Percentiles rank a stretch among this genome's conserved stretches.
Conservation (phyloP, 169 alveolate species). For the Cryptosporidium muris region DNA sequence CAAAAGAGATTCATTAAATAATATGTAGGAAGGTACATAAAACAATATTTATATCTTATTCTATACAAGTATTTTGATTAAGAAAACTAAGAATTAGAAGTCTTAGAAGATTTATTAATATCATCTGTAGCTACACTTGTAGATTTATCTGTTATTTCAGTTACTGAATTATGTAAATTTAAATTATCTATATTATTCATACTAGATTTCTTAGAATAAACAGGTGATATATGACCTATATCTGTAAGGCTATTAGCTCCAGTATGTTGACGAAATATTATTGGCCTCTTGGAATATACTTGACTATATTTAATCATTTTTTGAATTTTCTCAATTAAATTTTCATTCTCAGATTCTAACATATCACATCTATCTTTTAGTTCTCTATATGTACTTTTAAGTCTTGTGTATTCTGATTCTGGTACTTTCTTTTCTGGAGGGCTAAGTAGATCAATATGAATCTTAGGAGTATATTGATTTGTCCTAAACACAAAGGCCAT, state of each 20-base stretch:
- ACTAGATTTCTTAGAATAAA: conserved; percentile 10
- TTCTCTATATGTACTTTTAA: conserved; percentile 32
- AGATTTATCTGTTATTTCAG: background rate
- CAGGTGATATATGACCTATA: background rate
- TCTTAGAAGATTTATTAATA: too few species aligned
- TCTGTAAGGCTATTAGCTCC: conserved; percentile 41
- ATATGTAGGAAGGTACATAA: too few species aligned
- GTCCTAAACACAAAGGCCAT: conserved; percentile 2
- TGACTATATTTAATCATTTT: conserved; percentile 26
- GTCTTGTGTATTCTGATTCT: conserved; percentile 59
- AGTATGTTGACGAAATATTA: conserved; percentile 39
- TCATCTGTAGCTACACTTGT: too few species aligned
- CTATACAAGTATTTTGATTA: too few species aligned
- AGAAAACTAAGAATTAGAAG: too few species aligned
- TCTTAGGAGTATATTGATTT: conserved; percentile 50
- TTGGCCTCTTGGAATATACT: conserved; percentile 4
- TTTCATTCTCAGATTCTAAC: conserved; percentile 55
- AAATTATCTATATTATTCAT: background rate
- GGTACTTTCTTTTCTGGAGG: conserved; percentile 71
- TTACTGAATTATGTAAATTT: conserved; percentile 6
- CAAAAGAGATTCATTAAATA: too few species aligned
- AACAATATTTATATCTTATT: too few species aligned
- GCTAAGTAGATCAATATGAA: conserved; percentile 56
- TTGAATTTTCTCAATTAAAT: conserved; percentile 50
- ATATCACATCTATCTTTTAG: conserved; percentile 46